Evolutionary conservation across 2,329 filamentous ascomycete species (phyloP), one percentile per base, ranked within the genome.

Genomic region (Pseudodiploospora longispora): DNA sequence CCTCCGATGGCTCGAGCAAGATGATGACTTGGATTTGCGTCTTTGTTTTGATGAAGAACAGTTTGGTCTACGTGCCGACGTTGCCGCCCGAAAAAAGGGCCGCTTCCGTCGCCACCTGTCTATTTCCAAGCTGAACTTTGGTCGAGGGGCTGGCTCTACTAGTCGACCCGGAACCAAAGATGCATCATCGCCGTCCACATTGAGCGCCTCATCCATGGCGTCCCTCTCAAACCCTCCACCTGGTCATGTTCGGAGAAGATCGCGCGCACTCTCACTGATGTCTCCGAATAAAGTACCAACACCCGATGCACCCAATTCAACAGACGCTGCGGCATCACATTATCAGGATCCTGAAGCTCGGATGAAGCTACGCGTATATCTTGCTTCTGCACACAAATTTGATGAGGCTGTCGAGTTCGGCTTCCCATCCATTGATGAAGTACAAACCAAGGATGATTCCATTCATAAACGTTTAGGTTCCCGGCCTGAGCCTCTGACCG

Each of bases 321-420:
- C 86, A 46, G 87, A 94, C 55, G 75, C 83, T 4, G 73, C 76
- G 31, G 85, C 87, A 4, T 79, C 86, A 33, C 85, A 95, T 65
- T 96, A 95, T 58, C 87, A 88, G 60, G 89, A 96, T 55, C 88
- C 89, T 0, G 87, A 95, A 59, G 87, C 90, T 34, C 80, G 91
- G 31, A 74, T 87, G 55, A 95, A 94, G 65, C 71, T 97, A 19
- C 82, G 89, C 9, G 81, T 87, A 6, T 95, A 90, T 56, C 76
- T 95, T 19, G 85, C 87, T 6, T 95, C 89, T 1, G 85, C 90
- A 1, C 87, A 95, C 53, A 95, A 95, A 60, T 97, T 97, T 55
- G 91, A 97, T 59, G 91, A 97, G 64, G 89, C 87, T 1, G 78
- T 97, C 42, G 87, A 95, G 60, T 96, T 94, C 63, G 91, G 91